Percentiles rank a stretch among this genome's conserved stretches.
These are phyloP conservation scores for Calonectria fujianensis DNA, from an alignment of 2,329 filamentous ascomycete genomes.

Conservation along the genomic window DNA sequence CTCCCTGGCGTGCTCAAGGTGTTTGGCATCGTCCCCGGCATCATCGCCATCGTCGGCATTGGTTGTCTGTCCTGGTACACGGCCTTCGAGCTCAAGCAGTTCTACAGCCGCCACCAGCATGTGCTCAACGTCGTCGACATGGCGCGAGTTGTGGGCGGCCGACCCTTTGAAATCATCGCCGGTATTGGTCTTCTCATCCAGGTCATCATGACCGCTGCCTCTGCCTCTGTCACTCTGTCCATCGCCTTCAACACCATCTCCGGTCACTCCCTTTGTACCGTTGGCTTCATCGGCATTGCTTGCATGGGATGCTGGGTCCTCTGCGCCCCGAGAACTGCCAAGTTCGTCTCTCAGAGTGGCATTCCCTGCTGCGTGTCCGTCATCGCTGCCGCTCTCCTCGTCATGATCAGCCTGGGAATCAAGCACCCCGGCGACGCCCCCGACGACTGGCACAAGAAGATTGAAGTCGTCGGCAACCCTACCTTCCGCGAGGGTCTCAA, in stretches of 20 bases:
- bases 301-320: conserved; percentile 77
- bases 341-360: conserved; percentile 58
- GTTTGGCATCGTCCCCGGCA: conserved; percentile 79
- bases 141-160: conserved; percentile 70
- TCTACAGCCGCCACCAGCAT: conserved; percentile 80
- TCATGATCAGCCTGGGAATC: conserved; percentile 61
- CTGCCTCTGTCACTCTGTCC: conserved; percentile 79
- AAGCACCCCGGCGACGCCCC: conserved; percentile 56
- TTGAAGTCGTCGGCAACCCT: conserved; percentile 56
- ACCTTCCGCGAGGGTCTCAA: conserved; percentile 58
- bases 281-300: conserved; percentile 78
- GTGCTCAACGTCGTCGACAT: conserved; percentile 83
- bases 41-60: conserved; percentile 80
- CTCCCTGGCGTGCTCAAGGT: conserved; percentile 83
- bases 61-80: conserved; percentile 79
- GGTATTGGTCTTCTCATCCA: conserved; percentile 81
- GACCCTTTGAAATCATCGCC: conserved; percentile 51
- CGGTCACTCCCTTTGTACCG: conserved; percentile 77
- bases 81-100: conserved; percentile 74
- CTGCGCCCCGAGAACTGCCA: conserved; percentile 81
- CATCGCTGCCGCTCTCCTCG: conserved; percentile 59
- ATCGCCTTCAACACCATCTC: conserved; percentile 82
- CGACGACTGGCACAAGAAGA: conserved; percentile 53
- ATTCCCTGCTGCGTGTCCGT: conserved; percentile 60
- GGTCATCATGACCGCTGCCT: conserved; percentile 82